These are phyloP conservation scores for Lipomyces yamadae DNA, from an alignment of 805 yeast species.

Conservation along the genomic window DNA sequence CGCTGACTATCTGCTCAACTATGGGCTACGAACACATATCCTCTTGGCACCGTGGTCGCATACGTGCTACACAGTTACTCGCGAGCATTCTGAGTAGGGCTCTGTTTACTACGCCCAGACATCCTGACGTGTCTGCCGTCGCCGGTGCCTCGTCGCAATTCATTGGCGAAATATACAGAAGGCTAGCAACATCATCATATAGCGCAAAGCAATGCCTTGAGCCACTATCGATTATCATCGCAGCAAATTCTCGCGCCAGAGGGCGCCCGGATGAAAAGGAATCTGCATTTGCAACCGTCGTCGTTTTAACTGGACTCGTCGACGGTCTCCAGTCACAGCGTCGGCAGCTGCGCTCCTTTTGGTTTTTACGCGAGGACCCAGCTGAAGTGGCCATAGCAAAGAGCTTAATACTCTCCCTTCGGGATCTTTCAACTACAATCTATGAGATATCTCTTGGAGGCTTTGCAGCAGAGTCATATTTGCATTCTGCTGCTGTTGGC, in stretches of 20 bases:
- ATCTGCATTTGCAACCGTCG: conserved; percentile 19
- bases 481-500: conserved; percentile 31
- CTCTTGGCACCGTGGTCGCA: neutral
- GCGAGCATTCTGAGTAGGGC: neutral
- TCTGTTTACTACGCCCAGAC: conserved; percentile 12
- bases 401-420: conserved; percentile 9
- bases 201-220: neutral
- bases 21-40: conserved; percentile 8
- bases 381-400: conserved; percentile 6
- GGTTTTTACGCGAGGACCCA: neutral
- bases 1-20: conserved; percentile 15
- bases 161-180: conserved; percentile 10
- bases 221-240: neutral
- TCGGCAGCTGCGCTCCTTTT: neutral
- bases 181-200: neutral
- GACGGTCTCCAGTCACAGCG: conserved; percentile 19
- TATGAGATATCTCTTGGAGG: conserved; percentile 25
- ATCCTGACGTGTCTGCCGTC: conserved; percentile 6
- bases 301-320: conserved; percentile 20
- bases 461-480: conserved; percentile 26
- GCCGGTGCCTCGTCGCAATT: conserved; percentile 25
- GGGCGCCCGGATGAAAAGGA: conserved; percentile 7
- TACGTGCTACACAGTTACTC: conserved; percentile 11
- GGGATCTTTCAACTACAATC: conserved; percentile 23
- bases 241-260: neutral